A percentile compares a stretch with the other conserved stretches of the same genome.
phyloP scores from a whole-genome alignment of 331 rosid genomes.

The Prunus yedoensis region DNA sequence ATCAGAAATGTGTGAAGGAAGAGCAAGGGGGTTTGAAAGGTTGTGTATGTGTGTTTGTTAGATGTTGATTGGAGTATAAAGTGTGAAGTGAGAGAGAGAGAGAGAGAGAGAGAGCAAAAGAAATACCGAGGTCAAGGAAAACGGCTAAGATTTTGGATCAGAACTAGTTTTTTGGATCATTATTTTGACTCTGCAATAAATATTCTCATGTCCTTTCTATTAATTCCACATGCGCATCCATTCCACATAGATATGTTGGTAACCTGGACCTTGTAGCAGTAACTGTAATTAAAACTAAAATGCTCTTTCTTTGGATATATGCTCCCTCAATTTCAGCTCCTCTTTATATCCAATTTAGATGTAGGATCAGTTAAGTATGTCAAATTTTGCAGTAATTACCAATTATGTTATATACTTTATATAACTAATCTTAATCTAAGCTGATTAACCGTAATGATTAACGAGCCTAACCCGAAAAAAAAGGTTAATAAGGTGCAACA shows the following conservation, averaged over 20 bases:
- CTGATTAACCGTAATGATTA: too few species aligned
- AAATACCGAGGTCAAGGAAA: background rate
- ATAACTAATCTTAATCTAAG: background rate
- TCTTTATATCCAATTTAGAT: background rate
- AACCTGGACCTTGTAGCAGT: background rate
- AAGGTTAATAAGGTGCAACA: too few species aligned
- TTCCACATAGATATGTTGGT: background rate
- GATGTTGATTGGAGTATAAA: too few species aligned
- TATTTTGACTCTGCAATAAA: background rate
- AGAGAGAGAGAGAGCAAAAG: background rate
- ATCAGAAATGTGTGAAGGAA: too few species aligned
- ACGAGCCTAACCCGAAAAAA: too few species aligned
- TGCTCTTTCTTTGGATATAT: background rate
- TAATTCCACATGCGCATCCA: background rate
- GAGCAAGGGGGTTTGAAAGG: too few species aligned
- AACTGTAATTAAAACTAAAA: background rate
- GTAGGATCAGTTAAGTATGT: background rate
- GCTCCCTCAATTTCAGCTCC: background rate
- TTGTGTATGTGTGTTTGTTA: too few species aligned
- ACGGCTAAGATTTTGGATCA: slow-evolving; percentile 15
- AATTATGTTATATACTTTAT: too few species aligned
- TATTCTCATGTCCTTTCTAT: background rate
- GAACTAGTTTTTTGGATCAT: slow-evolving; percentile 12
- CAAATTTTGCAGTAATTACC: background rate
- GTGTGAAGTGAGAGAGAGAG: background rate